phyloP scores from a whole-genome alignment of 768 basidiomycete species.

The Pisolithus microcarpus region DNA sequence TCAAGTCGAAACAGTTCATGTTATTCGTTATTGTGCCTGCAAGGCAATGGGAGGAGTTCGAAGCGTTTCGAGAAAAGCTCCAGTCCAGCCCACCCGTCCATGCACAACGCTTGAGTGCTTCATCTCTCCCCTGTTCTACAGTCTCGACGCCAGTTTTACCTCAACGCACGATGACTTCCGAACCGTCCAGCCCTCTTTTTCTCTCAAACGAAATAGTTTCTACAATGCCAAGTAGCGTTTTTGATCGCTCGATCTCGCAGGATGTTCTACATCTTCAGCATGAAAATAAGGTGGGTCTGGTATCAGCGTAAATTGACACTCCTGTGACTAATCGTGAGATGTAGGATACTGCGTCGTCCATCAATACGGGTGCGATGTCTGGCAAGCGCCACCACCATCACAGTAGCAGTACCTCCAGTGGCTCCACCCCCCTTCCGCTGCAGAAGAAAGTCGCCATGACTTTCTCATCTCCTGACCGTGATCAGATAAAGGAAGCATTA shows the following conservation, averaged over 20 bases:
- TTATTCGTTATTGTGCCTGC: constrained; percentile 4
- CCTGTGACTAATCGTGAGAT: not conserved
- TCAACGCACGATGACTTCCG: not conserved
- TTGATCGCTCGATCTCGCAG: not conserved
- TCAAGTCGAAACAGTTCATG: constrained; percentile 3
- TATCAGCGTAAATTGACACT: not conserved
- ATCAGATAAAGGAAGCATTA: constrained; percentile 1
- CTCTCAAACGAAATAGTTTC: not conserved
- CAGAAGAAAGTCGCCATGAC: not conserved
- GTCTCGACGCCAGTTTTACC: not conserved
- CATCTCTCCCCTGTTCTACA: not conserved
- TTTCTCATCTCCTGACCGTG: not conserved
- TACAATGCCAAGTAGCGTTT: not conserved
- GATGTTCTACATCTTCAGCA: not conserved
- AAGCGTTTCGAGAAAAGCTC: not conserved
- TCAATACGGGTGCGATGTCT: not conserved
- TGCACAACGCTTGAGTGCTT: too few relatives aligned
- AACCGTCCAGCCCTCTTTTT: not conserved
- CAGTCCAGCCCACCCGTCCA: not conserved
- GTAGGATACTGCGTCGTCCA: not conserved
- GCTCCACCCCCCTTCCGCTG: not conserved
- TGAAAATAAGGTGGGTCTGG: not conserved
- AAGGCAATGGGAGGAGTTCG: constrained; percentile 3
- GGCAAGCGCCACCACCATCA: not conserved
- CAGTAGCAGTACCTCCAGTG: constrained; percentile 1